Base-by-base conservation (phyloP, 208 protist species). In the Acanthamoeba healyi region DNA sequence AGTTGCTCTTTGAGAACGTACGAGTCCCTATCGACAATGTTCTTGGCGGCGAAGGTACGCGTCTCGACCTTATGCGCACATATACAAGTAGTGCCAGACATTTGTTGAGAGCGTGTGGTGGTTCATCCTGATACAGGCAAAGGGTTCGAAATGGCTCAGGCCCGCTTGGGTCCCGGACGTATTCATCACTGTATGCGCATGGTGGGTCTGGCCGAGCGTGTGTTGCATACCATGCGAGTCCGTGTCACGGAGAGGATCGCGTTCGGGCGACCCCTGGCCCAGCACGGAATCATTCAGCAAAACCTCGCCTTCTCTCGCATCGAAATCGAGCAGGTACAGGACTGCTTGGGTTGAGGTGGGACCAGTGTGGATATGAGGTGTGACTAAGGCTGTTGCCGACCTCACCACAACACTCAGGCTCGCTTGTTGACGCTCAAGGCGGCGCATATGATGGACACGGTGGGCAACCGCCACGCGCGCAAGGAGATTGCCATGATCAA, bases 111-210 rank as follows among this genome's bases (percentile, higher is more conserved):
- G n/a, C n/a, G n/a, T n/a, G n/a, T n/a, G n/a, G n/a, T n/a, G n/a
- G n/a, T n/a, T n/a, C n/a, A n/a, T n/a, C n/a, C n/a, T n/a, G n/a
- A n/a, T 49, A 14, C 70, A 81, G 70, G 70, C 19, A 40, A 15
- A 26, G 97, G 98, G 34, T 98, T 98, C 84, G 96, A 98, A 70
- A 98, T 98, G 70, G 95, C 97, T 17, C 97, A 98, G 79, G 97
- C 91, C 6, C 87, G 97, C 2, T 94, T 98, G 9, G 97, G 97
- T 26, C 97, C 98, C 10, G 98, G 98, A 0, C 94, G 98, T n/a
- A 98, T 98, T 42, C 98, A 98, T 81, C 98, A 98, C 94, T 98
- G 98, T 94, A 98, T 98, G 98, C 95, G 98, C 5, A 74, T 74
- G 38, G 40, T 94, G 24, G 98, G 87, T 12, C 42, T 84, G 74